phyloP scores from a whole-genome alignment of 208 protist genomes.

The Wallacemonas sp. region DNA sequence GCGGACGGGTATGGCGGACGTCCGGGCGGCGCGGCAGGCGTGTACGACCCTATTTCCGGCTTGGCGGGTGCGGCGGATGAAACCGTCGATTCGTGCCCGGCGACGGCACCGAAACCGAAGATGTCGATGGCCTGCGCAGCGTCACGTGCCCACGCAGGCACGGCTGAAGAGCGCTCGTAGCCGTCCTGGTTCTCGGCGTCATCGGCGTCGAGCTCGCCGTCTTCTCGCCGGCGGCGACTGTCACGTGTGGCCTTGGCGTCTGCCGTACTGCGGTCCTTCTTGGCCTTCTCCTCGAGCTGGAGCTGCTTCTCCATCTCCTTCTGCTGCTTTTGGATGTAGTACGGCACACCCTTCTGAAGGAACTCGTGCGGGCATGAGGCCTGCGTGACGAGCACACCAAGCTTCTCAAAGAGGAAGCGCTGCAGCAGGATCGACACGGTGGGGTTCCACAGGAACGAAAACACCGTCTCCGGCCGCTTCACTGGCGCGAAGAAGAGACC shows the following conservation, averaged over 20 bases:
- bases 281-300: slow-evolving; percentile 11
- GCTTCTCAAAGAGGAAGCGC: slow-evolving; percentile 56
- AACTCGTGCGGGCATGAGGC: slow-evolving; percentile 77
- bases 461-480: slow-evolving; percentile 71
- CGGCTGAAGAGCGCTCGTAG: background rate
- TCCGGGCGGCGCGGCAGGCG: too few relatives aligned
- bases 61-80: too few relatives aligned
- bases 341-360: slow-evolving; percentile 51
- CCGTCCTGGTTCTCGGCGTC: background rate
- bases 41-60: too few relatives aligned
- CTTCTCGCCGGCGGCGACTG: slow-evolving; percentile 20
- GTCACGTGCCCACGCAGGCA: slow-evolving; percentile 1
- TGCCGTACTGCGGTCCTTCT: background rate
- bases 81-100: too few relatives aligned
- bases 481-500: slow-evolving; percentile 81
- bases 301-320: slow-evolving; percentile 22
- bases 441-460: slow-evolving; percentile 77
- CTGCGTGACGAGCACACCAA: slow-evolving; percentile 82
- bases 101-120: slow-evolving; percentile 16
- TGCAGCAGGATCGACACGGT: slow-evolving; percentile 74
- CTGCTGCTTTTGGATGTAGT: slow-evolving; percentile 52
- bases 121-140: slow-evolving; percentile 43
- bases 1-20: too few relatives aligned
- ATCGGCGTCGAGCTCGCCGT: background rate
- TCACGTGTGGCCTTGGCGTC: slow-evolving; percentile 14